Evolutionary conservation across 805 yeast species (phyloP).

Genomic region (Barnettozyma sucrosica): DNA sequence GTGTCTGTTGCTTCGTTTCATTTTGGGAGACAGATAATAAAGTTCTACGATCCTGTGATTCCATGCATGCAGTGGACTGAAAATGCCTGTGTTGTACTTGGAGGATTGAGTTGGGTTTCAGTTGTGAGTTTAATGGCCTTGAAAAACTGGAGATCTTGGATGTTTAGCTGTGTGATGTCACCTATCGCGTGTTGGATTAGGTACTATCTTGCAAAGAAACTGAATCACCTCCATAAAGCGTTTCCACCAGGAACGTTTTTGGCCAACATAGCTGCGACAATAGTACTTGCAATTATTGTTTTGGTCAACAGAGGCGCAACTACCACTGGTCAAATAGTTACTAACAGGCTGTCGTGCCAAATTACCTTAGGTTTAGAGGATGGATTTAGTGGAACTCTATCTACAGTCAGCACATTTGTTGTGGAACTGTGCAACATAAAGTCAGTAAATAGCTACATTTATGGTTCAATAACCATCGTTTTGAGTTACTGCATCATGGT

Average conservation of each 20-base stretch:
- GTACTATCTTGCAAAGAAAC: constrained; percentile 43
- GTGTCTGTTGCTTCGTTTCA: constrained; percentile 55
- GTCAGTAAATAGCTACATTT: constrained; percentile 37
- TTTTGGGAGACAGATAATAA: constrained; percentile 48
- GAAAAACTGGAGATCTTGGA: constrained; percentile 59
- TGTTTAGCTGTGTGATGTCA: constrained; percentile 58
- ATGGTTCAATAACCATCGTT: constrained; percentile 44
- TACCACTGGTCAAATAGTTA: constrained; percentile 26
- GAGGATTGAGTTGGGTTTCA: constrained; percentile 20
- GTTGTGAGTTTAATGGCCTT: constrained; percentile 20
- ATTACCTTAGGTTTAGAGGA: constrained; percentile 48
- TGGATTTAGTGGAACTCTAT: constrained; percentile 67
- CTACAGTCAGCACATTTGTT: constrained; percentile 75
- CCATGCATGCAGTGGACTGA: constrained; percentile 31
- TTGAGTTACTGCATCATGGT: constrained; percentile 45
- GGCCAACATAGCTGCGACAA: constrained; percentile 44
- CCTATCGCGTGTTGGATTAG: constrained; percentile 66
- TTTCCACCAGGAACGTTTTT: constrained; percentile 54
- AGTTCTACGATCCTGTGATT: constrained; percentile 44
- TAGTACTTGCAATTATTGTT: constrained; percentile 38
- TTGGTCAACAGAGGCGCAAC: constrained; percentile 40
- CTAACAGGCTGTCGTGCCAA: constrained; percentile 37
- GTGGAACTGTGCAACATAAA: constrained; percentile 49
- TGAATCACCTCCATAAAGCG: constrained; percentile 37
- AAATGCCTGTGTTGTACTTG: constrained; percentile 10